Evolutionary conservation across 805 yeast species (phyloP).

Genomic region (Candida mattraensis): DNA sequence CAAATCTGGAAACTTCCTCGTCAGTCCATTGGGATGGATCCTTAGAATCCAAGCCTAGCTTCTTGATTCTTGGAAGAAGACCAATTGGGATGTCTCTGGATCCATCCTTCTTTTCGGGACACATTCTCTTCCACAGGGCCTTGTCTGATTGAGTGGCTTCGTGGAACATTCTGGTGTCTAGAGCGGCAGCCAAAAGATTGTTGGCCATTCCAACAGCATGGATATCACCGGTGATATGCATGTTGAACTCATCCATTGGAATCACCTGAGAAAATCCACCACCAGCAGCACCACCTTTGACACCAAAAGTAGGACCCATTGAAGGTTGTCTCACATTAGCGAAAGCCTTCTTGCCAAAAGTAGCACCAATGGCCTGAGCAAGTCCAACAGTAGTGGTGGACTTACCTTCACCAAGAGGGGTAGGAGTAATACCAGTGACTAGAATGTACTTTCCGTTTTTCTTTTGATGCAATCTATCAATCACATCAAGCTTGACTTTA

Average conservation of each 20-base stretch:
- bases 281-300: slow-evolving; percentile 99
- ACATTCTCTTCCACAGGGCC: slow-evolving; percentile 80
- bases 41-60: slow-evolving; percentile 78
- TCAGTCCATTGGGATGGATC: slow-evolving; percentile 78
- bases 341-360: slow-evolving; percentile 74
- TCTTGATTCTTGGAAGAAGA: slow-evolving; percentile 71
- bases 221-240: slow-evolving; percentile 97
- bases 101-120: slow-evolving; percentile 79
- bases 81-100: slow-evolving; percentile 74
- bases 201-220: slow-evolving; percentile 95
- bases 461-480: slow-evolving; percentile 62
- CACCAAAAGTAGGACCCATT: slow-evolving; percentile 98
- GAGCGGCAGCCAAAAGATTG: slow-evolving; percentile 92
- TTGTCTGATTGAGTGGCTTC: slow-evolving; percentile 78
- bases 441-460: slow-evolving; percentile 83
- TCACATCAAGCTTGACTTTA: slow-evolving; percentile 69
- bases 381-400: slow-evolving; percentile 94
- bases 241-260: slow-evolving; percentile 98
- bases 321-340: slow-evolving; percentile 98
- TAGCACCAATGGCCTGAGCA: slow-evolving; percentile 96
- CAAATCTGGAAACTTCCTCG: slow-evolving; percentile 74
- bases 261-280: slow-evolving; percentile 98
- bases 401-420: slow-evolving; percentile 98
- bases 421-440: slow-evolving; percentile 97
- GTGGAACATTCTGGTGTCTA: slow-evolving; percentile 96